Evolutionary conservation across 2,329 filamentous ascomycete genomes (phyloP), one percentile per base, ranked within the genome.

Genomic region (Nannizziopsis barbatae): DNA sequence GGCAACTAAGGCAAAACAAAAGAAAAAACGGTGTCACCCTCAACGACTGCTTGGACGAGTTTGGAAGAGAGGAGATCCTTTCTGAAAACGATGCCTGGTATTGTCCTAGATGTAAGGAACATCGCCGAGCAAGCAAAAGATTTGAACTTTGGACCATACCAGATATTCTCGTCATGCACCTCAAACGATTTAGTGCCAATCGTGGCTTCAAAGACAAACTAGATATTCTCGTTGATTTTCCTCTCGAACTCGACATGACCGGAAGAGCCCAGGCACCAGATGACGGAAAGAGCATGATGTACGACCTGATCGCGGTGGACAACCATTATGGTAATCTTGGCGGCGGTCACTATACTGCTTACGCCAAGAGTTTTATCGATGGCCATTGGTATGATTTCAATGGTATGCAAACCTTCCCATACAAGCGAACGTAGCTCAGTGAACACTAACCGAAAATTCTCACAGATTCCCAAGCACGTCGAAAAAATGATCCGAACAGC

Each of bases 61-160:
- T 95, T 57, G 86, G 92, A 61, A 90, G 90, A 62, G 85, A 89
- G 52, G 92, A 98, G 66, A 81, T 95, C 11, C 72, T 98, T 3
- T 95, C 90, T 0, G 87, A 95, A 63, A 85, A 93, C 61, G 93
- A 98, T 63, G 90, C 87, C 52, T 98, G 92, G 92, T 96, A 93
- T 63, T 98, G 92, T 62, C 90, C 87, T 49, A 80, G 87, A 27
- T 98, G 92, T 75, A 96, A 96, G 65, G 86, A 95, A 58, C 84
- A 94, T 59, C 81, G 87, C 12, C 82, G 87, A 52, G 92, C 92
- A 15, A 89, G 83, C 68, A 98, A 98, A 72, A 95, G 92, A 60
- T 87, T 98, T 46, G 89, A 96, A 61, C 77, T 98, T 14, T 98
- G 92, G 92, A 95, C 90, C 61, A 83, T 86, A 1, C 92, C 92